A percentile compares a stretch with the other conserved stretches of the same genome.
Evolutionary conservation across 106 monocot species (phyloP).

Genomic region (Apostasia shenzhenica): DNA sequence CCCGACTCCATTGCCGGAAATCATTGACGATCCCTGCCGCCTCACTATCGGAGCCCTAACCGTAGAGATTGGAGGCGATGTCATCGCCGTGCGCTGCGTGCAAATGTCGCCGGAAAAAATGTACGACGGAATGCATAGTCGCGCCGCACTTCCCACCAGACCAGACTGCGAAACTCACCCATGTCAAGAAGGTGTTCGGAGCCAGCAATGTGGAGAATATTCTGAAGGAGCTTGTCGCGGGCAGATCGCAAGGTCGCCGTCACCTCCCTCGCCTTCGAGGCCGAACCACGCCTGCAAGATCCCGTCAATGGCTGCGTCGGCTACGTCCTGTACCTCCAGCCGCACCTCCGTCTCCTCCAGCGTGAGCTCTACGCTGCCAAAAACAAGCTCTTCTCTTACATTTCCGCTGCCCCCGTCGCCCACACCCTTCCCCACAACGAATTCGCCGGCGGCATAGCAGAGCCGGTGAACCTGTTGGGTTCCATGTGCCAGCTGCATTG

Average conservation of each 20-base stretch:
- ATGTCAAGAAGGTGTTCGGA: constrained; percentile 77
- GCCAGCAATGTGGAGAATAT: constrained; percentile 85
- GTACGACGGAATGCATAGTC: constrained; percentile 68
- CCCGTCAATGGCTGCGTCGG: constrained; percentile 62
- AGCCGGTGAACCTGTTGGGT: not conserved
- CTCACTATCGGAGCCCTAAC: too few relatives aligned
- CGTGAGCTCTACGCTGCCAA: constrained; percentile 32
- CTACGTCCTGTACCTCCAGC: constrained; percentile 39
- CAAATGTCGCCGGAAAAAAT: constrained; percentile 80
- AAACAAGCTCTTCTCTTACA: constrained; percentile 26
- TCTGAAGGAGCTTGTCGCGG: constrained; percentile 46
- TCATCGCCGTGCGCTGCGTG: constrained; percentile 82
- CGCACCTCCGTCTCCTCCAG: constrained; percentile 24
- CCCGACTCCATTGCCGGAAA: not conserved
- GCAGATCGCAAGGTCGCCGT: constrained; percentile 51
- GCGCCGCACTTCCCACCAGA: constrained; percentile 89
- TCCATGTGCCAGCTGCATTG: too few relatives aligned
- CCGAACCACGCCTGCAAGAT: constrained; percentile 41
- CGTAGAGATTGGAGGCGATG: not conserved
- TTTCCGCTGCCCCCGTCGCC: constrained; percentile 3
- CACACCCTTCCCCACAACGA: constrained; percentile 1
- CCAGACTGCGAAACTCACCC: constrained; percentile 51
- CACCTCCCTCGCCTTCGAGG: constrained; percentile 57
- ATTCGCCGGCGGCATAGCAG: not conserved
- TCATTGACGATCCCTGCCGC: too few relatives aligned